phyloP scores from a whole-genome alignment of 371 early-diverging fungal species.

The Mucor mucedo region DNA sequence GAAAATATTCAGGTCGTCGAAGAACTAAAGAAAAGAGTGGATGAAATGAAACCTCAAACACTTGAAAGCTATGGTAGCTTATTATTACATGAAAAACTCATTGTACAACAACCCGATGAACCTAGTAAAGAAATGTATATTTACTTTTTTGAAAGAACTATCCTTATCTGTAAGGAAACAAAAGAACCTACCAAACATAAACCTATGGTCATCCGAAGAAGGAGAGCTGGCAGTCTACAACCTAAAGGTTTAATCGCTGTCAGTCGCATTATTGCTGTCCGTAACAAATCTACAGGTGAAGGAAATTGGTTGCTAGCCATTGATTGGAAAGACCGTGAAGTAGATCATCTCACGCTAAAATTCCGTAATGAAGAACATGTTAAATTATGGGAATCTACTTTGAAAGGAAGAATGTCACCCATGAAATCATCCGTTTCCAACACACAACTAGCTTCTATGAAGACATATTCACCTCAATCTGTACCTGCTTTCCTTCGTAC shows the following conservation, averaged over 20 bases:
- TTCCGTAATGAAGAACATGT: constrained; percentile 92
- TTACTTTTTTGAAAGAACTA: constrained; percentile 87
- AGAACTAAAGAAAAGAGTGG: constrained; percentile 77
- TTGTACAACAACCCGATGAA: constrained; percentile 68
- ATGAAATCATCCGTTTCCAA: constrained; percentile 45
- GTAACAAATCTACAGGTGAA: constrained; percentile 23
- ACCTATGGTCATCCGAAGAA: constrained; percentile 45
- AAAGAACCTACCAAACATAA: constrained; percentile 46
- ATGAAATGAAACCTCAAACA: constrained; percentile 38
- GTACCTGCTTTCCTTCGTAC: constrained; percentile 24
- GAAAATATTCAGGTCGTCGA: constrained; percentile 81
- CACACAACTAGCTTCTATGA: constrained; percentile 49
- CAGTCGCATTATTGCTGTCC: constrained; percentile 23
- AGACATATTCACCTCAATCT: constrained; percentile 13
- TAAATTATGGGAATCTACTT: constrained; percentile 82
- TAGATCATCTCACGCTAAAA: constrained; percentile 83
- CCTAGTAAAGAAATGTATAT: constrained; percentile 78
- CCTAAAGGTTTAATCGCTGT: constrained; percentile 81
- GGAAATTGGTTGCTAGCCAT: constrained; percentile 67
- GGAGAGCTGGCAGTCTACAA: constrained; percentile 60
- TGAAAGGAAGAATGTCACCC: constrained; percentile 40
- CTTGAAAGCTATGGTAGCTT: constrained; percentile 79
- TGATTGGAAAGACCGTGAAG: constrained; percentile 81
- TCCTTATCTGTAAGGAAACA: constrained; percentile 76
- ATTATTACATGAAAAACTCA: constrained; percentile 81